Evolutionary conservation across 306 rosid species (phyloP), one percentile per base, ranked within the genome.

Genomic region (Vigna trinervia): DNA sequence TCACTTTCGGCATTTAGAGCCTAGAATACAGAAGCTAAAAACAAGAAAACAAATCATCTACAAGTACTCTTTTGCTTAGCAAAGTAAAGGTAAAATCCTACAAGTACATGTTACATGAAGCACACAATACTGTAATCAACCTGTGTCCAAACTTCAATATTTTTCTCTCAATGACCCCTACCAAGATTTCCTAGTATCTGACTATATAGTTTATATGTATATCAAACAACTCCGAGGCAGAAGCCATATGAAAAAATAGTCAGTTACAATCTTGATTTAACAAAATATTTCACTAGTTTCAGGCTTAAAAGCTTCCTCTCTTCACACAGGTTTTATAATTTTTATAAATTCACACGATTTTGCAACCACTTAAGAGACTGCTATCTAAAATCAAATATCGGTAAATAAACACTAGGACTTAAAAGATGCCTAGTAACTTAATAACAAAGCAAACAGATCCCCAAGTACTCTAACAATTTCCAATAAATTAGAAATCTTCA

Each of bases 231-330:
- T 43, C 19, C 17, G 3, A 50, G 32, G 1, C n/a, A 58, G 7
- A 28, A 39, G 32, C n/a, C 12, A 54, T 10, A 5, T 12, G 3
- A 39, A 52, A 39, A 73, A 30, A 59, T 54, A 20, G 60, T 10
- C 0, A 11, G 61, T 43, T 30, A 26, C 0, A 38, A 51, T 52
- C 7, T 70, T 51, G 12, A 51, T 9, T 4, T 70, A 51, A 5
- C 17, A 48, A 50, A 70, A 50, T 50, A 39, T 64, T 8, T 38
- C 10, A 59, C 39, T 23, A 45, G 54, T 67, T 69, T 50, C 47
- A 50, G n/a, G 60, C 59, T 48, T 48, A 48, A 15, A 30, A 67
- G 30, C 45, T n/a, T 28, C n/a, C n/a, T 50, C n/a, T 36, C 28
- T 69, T 15, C 5, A 47, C 5, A 47, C 8, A 69, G 11, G 58